A percentile compares a stretch with the other conserved stretches of the same genome.
phyloP scores from a whole-genome alignment of 2,329 filamentous ascomycete species.

The Tolypocladium tropicale region DNA sequence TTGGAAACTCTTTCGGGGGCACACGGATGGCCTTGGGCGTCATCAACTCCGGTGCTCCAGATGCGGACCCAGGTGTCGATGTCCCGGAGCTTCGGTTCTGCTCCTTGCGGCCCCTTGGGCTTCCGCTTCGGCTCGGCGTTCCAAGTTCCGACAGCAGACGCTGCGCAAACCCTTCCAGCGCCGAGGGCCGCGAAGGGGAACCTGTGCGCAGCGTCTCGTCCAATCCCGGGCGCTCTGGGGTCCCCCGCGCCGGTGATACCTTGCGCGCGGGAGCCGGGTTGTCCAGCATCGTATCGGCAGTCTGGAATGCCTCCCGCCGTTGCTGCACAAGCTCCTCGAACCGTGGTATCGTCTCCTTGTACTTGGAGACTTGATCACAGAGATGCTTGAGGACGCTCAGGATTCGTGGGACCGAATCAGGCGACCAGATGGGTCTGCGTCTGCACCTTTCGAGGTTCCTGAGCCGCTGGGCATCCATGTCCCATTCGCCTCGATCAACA shows the following conservation, averaged over 20 bases:
- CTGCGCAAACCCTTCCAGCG: constrained; percentile 51
- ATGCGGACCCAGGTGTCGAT: constrained; percentile 16
- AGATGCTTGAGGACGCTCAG: constrained; percentile 49
- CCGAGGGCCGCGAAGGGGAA: constrained; percentile 44
- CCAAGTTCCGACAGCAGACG: constrained; percentile 50
- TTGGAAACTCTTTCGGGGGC: constrained; percentile 32
- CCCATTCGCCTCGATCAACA: not conserved
- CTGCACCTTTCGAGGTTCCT: constrained; percentile 40
- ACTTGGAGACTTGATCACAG: constrained; percentile 50
- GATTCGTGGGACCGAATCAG: constrained; percentile 39
- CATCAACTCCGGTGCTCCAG: constrained; percentile 11
- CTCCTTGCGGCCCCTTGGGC: constrained; percentile 42
- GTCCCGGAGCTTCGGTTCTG: constrained; percentile 19
- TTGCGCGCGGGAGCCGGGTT: constrained; percentile 20
- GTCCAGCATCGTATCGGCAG: constrained; percentile 38
- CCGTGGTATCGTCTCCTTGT: constrained; percentile 54
- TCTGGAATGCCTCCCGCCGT: constrained; percentile 53
- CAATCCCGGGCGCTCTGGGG: constrained; percentile 30
- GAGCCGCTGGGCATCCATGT: constrained; percentile 24
- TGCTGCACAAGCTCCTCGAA: constrained; percentile 64
- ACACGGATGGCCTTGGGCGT: constrained; percentile 21
- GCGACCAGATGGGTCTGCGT: constrained; percentile 42
- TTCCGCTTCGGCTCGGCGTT: constrained; percentile 39
- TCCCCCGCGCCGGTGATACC: constrained; percentile 19
- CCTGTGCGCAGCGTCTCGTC: constrained; percentile 33